Conservation (phyloP, 352 stramenopile genomes). For the Globisporangium parvum region DNA sequence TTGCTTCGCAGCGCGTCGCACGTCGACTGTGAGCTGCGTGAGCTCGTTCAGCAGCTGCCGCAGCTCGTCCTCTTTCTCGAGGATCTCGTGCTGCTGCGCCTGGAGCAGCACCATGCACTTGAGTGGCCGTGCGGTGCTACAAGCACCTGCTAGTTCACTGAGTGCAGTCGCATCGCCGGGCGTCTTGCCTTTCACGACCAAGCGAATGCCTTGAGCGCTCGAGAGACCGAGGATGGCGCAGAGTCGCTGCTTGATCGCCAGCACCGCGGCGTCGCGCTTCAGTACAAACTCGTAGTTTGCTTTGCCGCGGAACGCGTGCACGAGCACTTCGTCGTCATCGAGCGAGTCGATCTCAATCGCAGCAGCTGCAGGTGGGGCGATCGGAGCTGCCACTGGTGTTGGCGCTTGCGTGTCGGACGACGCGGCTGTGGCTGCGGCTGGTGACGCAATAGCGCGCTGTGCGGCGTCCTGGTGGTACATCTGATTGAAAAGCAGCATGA, state of each 20-base stretch:
- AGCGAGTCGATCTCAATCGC: slow-evolving; percentile 32
- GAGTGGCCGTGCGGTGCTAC: slow-evolving; percentile 22
- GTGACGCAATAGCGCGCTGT: background rate
- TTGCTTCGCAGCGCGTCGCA: slow-evolving; percentile 29
- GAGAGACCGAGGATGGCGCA: slow-evolving; percentile 36
- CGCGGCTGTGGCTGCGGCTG: background rate
- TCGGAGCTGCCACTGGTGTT: background rate
- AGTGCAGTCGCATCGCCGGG: slow-evolving; percentile 29
- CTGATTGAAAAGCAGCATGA: slow-evolving; percentile 39
- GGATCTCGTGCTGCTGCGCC: slow-evolving; percentile 46
- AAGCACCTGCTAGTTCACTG: slow-evolving; percentile 7
- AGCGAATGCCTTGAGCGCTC: slow-evolving; percentile 25
- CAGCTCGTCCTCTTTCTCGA: slow-evolving; percentile 64
- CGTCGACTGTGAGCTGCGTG: slow-evolving; percentile 25
- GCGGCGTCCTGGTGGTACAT: slow-evolving; percentile 17
- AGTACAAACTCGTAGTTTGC: slow-evolving; percentile 51
- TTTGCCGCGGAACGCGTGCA: slow-evolving; percentile 55
- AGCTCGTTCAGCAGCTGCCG: slow-evolving; percentile 57
- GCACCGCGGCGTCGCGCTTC: slow-evolving; percentile 16
- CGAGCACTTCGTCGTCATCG: slow-evolving; percentile 34
- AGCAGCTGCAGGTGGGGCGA: background rate
- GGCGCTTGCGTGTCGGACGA: background rate
- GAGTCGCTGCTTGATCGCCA: slow-evolving; percentile 43
- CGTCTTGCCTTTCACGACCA: slow-evolving; percentile 66
- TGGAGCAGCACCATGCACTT: slow-evolving; percentile 73